Evolutionary conservation across 2,329 filamentous ascomycete species (phyloP), one percentile per base, ranked within the genome.

Genomic region (Nigrograna mackinnonii): DNA sequence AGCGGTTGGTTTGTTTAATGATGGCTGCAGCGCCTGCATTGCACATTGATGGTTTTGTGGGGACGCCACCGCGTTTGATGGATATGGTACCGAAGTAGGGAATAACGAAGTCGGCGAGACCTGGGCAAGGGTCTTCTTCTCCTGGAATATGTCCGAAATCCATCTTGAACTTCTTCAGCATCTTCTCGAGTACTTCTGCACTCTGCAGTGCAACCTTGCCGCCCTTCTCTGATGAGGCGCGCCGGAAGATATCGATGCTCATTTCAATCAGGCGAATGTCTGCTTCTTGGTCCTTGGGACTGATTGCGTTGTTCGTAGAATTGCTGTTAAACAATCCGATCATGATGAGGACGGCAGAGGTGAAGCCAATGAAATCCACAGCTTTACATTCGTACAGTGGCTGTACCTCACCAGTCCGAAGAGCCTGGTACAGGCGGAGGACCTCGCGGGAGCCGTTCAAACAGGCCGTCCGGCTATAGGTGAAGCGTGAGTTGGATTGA

Each of bases 331-430:
- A 58, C 5, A 72, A 58, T 2, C 70, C 69, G n/a, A 76, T 60
- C 7, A 72, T 57, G 22, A 76, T 55, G 17, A 76, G 58, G 2
- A 74, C 64, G 3, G 72, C 68, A 5, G 69, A 65, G 1, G 71
- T 75, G 55, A 76, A 76, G 26, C 67, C 73, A 28, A 74, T 66
- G 44, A 76, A 75, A 49, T 76, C 74, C 14, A 72, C 58, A 6
- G 71, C 70, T 43, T 73, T 74, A 60, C 73, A 75, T 43, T 76
- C 70, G 52, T 73, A 75, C 0, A 73, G 52, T 9, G 68, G 67
- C 41, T 64, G 60, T 2, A 50, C 57, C 39, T 41, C 56, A 18
- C 64, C 60, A 6, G 58, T 60, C 5, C 68, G 66, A 4, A 74
- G 58, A 1, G 64, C 44, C 18, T 70, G 64, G 46, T 71, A 74